These are phyloP conservation scores for Fraxinus sp. DNA, from an alignment of 305 asterid species.

Conservation along the genomic window DNA sequence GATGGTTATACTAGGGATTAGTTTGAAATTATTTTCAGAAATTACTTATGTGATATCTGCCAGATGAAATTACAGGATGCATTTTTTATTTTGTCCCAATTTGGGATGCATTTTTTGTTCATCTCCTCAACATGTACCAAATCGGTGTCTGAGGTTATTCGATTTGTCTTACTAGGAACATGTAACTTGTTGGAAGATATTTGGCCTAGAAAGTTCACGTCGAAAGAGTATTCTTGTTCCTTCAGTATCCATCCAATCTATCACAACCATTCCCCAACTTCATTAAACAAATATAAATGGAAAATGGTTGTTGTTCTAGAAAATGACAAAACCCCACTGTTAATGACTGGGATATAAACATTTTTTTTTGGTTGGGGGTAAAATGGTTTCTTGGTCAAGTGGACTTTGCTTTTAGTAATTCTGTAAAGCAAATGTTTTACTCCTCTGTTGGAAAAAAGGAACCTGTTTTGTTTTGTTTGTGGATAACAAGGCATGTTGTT, in stretches of 20 bases:
- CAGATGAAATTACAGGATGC: neutral
- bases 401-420: neutral
- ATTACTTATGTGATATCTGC: neutral
- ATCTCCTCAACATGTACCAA: neutral
- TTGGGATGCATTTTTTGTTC: neutral
- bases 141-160: neutral
- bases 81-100: neutral
- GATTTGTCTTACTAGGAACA: neutral
- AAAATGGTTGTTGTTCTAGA: neutral
- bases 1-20: neutral
- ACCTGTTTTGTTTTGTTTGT: neutral
- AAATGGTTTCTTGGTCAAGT: neutral
- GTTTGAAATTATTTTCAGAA: conserved; percentile 1
- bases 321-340: neutral
- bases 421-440: neutral
- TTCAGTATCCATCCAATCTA: neutral
- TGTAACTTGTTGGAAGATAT: neutral
- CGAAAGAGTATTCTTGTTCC: neutral
- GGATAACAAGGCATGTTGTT: neutral
- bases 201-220: neutral
- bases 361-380: neutral
- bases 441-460: neutral
- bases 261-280: neutral
- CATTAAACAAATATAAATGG: neutral
- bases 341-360: neutral